Evolutionary conservation across 2,329 filamentous ascomycete genomes (phyloP).

Genomic region (Capronia americana): DNA sequence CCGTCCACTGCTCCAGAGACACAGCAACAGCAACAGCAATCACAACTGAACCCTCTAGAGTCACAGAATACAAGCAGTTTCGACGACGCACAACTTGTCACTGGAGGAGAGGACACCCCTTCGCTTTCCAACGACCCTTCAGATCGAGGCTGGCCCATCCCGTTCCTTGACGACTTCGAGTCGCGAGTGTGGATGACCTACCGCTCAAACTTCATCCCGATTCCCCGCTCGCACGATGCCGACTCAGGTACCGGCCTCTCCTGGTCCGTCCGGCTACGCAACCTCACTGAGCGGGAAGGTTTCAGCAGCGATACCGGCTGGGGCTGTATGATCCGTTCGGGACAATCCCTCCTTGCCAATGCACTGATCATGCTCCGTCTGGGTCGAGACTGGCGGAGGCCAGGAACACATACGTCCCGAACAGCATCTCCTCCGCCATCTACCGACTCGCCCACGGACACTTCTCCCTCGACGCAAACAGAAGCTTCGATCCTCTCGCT

Average conservation of each 20-base stretch:
- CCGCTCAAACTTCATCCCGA: slow-evolving; percentile 81
- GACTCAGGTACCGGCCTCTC: slow-evolving; percentile 75
- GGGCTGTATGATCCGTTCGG: slow-evolving; percentile 98
- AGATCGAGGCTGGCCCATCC: slow-evolving; percentile 73
- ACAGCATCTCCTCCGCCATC: slow-evolving; percentile 7
- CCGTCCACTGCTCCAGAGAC: slow-evolving; percentile 29
- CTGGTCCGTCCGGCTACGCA: slow-evolving; percentile 82
- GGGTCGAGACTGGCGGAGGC: slow-evolving; percentile 65
- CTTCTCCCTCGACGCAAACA: slow-evolving; percentile 17
- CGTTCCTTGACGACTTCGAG: slow-evolving; percentile 91
- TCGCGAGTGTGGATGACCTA: slow-evolving; percentile 97
- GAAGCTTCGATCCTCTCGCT: slow-evolving; percentile 68
- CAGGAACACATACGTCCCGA: slow-evolving; percentile 53
- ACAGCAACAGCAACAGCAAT: slow-evolving; percentile 14
- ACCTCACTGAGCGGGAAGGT: slow-evolving; percentile 76
- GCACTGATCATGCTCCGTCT: slow-evolving; percentile 73
- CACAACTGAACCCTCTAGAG: slow-evolving; percentile 4
- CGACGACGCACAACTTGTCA: slow-evolving; percentile 38
- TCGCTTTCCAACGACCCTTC: slow-evolving; percentile 40
- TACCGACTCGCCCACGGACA: not conserved
- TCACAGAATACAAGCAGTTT: slow-evolving; percentile 32
- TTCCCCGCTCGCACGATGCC: slow-evolving; percentile 77
- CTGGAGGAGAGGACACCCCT: slow-evolving; percentile 30
- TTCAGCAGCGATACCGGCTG: slow-evolving; percentile 95
- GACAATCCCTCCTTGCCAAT: slow-evolving; percentile 91